Conservation (phyloP, 768 basidiomycete genomes). For the Pholiota molesta region DNA sequence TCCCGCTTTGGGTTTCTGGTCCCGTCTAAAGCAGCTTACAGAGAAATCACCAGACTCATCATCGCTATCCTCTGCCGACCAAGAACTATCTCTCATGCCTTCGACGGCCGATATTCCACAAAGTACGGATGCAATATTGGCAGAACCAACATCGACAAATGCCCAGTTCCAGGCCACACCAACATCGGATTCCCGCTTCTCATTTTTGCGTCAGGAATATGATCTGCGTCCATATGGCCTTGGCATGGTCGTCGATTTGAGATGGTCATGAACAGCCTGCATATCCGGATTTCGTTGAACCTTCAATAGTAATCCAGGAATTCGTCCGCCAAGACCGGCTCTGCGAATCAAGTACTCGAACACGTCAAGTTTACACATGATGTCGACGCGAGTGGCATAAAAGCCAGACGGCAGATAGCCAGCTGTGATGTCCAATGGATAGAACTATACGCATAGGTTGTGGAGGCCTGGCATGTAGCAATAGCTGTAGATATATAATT, state of each 20-base stretch:
- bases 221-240: conserved; percentile 77
- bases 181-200: conserved; percentile 12
- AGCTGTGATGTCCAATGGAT: too few relatives aligned
- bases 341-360: too few relatives aligned
- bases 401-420: too few relatives aligned
- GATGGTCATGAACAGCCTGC: conserved; percentile 47
- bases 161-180: conserved; percentile 5
- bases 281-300: not conserved
- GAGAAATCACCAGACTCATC: not conserved
- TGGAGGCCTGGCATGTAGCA: not conserved
- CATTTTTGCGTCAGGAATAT: conserved; percentile 53
- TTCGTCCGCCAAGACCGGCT: too few relatives aligned
- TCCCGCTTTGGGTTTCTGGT: not conserved
- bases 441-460: not conserved
- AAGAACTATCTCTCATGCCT: not conserved
- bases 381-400: too few relatives aligned
- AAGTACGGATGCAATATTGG: not conserved
- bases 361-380: too few relatives aligned
- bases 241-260: conserved; percentile 72
- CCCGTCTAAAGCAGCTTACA: conserved; percentile 1
- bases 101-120: not conserved
- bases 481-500: not conserved
- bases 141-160: not conserved
- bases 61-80: too few relatives aligned
- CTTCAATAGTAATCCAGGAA: too few relatives aligned